Conservation (phyloP, 768 basidiomycete species). For the Collybia sordida region DNA sequence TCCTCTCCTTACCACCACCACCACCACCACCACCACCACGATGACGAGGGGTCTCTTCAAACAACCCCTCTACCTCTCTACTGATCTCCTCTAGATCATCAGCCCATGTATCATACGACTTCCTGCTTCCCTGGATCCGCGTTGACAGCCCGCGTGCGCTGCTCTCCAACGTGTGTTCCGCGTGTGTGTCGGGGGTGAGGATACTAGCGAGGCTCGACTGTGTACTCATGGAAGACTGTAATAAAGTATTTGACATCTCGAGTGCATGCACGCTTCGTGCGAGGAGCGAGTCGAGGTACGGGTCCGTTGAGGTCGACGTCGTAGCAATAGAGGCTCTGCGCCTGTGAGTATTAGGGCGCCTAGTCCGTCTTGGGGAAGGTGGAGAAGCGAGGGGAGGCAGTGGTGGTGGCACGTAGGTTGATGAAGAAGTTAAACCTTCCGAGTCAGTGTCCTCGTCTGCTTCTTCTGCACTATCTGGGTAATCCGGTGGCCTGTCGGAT, state of each 20-base stretch:
- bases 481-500: constrained; percentile 71
- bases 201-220: constrained; percentile 53
- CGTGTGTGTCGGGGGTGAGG: constrained; percentile 43
- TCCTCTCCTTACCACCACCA: not conserved
- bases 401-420: constrained; percentile 23
- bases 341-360: constrained; percentile 29
- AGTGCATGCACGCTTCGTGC: constrained; percentile 83
- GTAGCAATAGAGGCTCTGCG: constrained; percentile 28
- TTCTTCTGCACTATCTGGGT: constrained; percentile 76
- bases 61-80: constrained; percentile 59
- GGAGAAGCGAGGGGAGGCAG: constrained; percentile 28
- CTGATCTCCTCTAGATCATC: constrained; percentile 68
- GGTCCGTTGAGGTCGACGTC: constrained; percentile 39
- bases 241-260: constrained; percentile 79
- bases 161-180: constrained; percentile 46
- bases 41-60: constrained; percentile 29
- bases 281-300: constrained; percentile 73
- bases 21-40: constrained; percentile 3
- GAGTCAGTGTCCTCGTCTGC: constrained; percentile 69
- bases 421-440: constrained; percentile 24
- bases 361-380: constrained; percentile 32
- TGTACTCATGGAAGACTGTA: constrained; percentile 75
- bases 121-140: constrained; percentile 45
- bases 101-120: constrained; percentile 57
- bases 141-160: constrained; percentile 53